phyloP scores from a whole-genome alignment of 2,329 filamentous ascomycete species.

The Grosmannia clavigera region DNA sequence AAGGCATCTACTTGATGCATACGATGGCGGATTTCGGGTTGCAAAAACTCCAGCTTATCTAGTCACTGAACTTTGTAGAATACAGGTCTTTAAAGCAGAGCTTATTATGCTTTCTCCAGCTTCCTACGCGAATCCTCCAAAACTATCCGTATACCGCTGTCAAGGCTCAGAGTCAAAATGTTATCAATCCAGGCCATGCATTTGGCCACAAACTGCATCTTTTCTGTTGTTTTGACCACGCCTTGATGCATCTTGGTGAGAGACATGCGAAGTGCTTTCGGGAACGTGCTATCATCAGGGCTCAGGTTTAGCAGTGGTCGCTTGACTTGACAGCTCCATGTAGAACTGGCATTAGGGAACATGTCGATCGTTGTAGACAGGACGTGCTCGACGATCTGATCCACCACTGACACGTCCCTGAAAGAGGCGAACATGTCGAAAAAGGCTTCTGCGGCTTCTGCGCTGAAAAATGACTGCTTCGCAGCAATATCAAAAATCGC shows the following conservation, averaged over 20 bases:
- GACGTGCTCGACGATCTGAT: conserved; percentile 61
- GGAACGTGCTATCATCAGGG: conserved; percentile 55
- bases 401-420: conserved; percentile 45
- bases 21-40: neutral
- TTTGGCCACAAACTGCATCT: conserved; percentile 32
- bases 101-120: conserved; percentile 16
- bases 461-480: conserved; percentile 60
- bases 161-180: conserved; percentile 37
- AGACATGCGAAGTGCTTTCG: conserved; percentile 53
- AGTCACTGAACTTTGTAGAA: neutral
- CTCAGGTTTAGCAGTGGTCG: conserved; percentile 57
- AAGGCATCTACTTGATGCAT: conserved; percentile 13
- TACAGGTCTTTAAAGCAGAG: neutral
- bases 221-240: conserved; percentile 32
- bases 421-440: conserved; percentile 71
- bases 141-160: conserved; percentile 42
- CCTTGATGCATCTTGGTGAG: conserved; percentile 48
- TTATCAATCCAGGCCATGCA: conserved; percentile 40
- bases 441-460: conserved; percentile 58
- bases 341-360: conserved; percentile 48
- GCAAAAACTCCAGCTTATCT: too few relatives aligned
- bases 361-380: conserved; percentile 48
- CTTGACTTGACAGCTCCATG: conserved; percentile 58
- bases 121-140: conserved; percentile 37
- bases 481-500: conserved; percentile 82